Evolutionary conservation across 306 rosid species (phyloP).

Genomic region (Hylodesmum podocarpum): DNA sequence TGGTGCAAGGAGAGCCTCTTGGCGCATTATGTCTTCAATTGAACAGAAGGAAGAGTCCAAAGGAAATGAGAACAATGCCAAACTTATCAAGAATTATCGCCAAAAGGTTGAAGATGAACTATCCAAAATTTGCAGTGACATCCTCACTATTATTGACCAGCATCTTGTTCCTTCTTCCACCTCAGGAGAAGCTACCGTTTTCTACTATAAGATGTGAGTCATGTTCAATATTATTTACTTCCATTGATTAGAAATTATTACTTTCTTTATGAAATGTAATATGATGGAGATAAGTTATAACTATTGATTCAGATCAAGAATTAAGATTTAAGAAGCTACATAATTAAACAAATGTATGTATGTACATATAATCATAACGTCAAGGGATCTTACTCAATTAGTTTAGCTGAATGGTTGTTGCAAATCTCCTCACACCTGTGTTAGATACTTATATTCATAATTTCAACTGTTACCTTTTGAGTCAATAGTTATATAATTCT

Average conservation of each 20-base stretch:
- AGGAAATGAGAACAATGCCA: slow-evolving; percentile 77
- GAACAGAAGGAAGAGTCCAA: slow-evolving; percentile 94
- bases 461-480: not conserved
- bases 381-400: too few species aligned
- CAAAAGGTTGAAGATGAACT: slow-evolving; percentile 90
- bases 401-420: too few species aligned
- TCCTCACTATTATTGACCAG: slow-evolving; percentile 74
- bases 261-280: not conserved
- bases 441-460: not conserved
- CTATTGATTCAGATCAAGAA: not conserved
- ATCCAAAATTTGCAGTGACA: slow-evolving; percentile 76
- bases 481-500: not conserved
- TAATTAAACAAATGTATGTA: not conserved
- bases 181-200: slow-evolving; percentile 89
- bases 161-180: slow-evolving; percentile 76
- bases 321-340: not conserved
- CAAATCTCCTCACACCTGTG: too few species aligned
- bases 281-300: not conserved
- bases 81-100: slow-evolving; percentile 71
- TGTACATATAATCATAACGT: not conserved
- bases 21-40: slow-evolving; percentile 97
- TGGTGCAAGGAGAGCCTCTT: slow-evolving; percentile 90
- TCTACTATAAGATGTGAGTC: slow-evolving; percentile 89
- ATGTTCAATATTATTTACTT: not conserved
- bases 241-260: not conserved